These are phyloP conservation scores for Russula sp. DNA, from an alignment of 768 basidiomycete genomes.

Conservation along the genomic window DNA sequence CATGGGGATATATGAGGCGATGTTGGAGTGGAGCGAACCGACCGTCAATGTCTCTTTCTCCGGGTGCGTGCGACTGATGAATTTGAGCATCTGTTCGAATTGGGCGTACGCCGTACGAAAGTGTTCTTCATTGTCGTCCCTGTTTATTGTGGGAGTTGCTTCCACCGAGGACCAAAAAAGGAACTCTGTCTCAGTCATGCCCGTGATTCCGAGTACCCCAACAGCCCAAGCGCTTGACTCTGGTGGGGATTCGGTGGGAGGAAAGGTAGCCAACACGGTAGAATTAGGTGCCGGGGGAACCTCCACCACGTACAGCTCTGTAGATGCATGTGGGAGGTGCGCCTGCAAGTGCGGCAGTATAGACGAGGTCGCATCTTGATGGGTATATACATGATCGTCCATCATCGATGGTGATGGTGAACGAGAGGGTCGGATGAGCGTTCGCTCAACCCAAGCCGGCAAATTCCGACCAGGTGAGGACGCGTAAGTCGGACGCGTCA, in stretches of 20 bases:
- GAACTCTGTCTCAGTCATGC: background rate
- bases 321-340: background rate
- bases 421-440: no score
- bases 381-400: background rate
- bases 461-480: background rate
- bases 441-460: no score
- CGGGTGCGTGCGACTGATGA: background rate
- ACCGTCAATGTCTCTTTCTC: background rate
- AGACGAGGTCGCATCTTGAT: background rate
- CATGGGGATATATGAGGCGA: slow-evolving; percentile 2
- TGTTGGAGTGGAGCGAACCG: background rate
- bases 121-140: slow-evolving; percentile 2
- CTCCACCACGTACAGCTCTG: slow-evolving; percentile 3
- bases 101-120: slow-evolving; percentile 4
- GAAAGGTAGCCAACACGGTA: slow-evolving; percentile 1
- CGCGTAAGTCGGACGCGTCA: slow-evolving; percentile 18
- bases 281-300: slow-evolving; percentile 2
- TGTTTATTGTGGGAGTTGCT: background rate
- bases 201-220: background rate
- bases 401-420: no score
- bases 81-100: slow-evolving; percentile 5
- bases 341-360: slow-evolving; percentile 1
- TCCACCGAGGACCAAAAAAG: slow-evolving; percentile 5
- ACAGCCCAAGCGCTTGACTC: background rate
- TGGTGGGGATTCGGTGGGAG: background rate